Conservation (phyloP, 1,284 basidiomycete species). For the Thelephora terrestris region DNA sequence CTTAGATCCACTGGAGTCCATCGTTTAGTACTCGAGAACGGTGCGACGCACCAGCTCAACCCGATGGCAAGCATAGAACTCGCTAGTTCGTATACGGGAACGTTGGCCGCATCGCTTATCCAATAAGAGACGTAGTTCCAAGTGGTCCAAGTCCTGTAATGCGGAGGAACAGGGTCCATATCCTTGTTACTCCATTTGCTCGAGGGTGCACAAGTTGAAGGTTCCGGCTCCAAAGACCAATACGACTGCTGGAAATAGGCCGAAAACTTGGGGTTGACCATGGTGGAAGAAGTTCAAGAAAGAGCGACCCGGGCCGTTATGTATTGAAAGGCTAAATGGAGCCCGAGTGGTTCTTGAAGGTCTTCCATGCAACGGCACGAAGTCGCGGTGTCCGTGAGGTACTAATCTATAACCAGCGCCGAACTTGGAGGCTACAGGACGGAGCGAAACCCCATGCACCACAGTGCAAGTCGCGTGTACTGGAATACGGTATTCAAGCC, state of each 20-base stretch:
- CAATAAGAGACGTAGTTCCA: conserved; percentile 55
- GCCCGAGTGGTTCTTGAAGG: not conserved
- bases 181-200: conserved; percentile 61
- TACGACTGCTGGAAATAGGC: conserved; percentile 18
- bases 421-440: not conserved
- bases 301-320: no score
- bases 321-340: not conserved
- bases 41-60: conserved; percentile 41
- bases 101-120: conserved; percentile 52
- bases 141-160: conserved; percentile 50
- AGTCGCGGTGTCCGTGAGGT: not conserved
- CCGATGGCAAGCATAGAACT: conserved; percentile 59
- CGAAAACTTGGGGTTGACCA: not conserved
- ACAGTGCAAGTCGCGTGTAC: no score
- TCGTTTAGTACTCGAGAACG: not conserved
- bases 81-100: conserved; percentile 34
- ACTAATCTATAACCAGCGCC: no score
- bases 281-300: not conserved
- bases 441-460: no score
- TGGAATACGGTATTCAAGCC: no score
- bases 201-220: conserved; percentile 41
- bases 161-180: conserved; percentile 59
- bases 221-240: conserved; percentile 39
- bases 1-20: not conserved
- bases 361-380: not conserved